A percentile compares a stretch with the other conserved stretches of the same genome.
phyloP scores from a whole-genome alignment of 345 rosid species.

The Eucalyptus sp. region DNA sequence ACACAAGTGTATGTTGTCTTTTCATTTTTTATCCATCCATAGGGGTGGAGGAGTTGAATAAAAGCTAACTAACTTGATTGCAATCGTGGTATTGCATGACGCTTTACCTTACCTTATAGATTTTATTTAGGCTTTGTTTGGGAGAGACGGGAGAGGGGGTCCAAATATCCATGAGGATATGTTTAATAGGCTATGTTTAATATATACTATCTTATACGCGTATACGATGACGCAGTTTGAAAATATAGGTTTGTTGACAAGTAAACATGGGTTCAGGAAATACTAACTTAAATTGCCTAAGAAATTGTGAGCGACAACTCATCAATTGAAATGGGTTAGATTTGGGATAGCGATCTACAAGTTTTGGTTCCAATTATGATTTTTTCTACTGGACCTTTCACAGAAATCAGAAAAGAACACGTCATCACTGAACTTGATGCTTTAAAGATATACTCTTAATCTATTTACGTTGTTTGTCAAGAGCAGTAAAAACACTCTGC shows the following conservation, averaged over 20 bases:
- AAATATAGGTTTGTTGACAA: neutral
- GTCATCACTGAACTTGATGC: neutral
- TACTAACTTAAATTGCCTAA: neutral
- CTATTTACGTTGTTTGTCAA: neutral
- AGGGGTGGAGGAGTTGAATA: neutral
- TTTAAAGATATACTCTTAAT: neutral
- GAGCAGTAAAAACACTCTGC: neutral
- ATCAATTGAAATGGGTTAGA: neutral
- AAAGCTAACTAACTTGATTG: neutral
- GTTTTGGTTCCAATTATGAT: neutral
- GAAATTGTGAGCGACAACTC: neutral
- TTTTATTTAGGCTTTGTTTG: neutral
- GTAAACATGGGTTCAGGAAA: neutral
- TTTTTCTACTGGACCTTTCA: neutral
- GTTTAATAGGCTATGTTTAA: neutral
- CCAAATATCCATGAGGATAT: too few relatives aligned
- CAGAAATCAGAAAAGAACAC: neutral
- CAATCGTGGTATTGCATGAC: neutral
- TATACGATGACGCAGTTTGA: neutral
- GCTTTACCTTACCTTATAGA: neutral
- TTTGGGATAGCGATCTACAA: neutral
- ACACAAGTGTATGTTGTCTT: neutral
- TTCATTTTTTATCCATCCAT: neutral
- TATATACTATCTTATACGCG: rapidly evolving
- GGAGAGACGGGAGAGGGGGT: neutral